These are phyloP conservation scores for Sphagnurus paluster DNA, from an alignment of 1,284 basidiomycete genomes.

Conservation along the genomic window DNA sequence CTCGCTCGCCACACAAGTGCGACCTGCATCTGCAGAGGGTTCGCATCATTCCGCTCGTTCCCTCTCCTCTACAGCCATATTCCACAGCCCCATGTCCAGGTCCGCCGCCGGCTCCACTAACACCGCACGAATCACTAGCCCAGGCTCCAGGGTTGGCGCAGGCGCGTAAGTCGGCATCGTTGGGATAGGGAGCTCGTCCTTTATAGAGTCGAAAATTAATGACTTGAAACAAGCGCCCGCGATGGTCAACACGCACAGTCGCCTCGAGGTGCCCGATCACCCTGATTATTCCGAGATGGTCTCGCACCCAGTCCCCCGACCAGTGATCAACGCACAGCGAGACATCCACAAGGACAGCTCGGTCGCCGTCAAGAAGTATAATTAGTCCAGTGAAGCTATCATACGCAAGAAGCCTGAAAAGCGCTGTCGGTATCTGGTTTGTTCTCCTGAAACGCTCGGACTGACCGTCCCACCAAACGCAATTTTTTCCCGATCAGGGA, in stretches of 20 bases:
- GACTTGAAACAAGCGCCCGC: slow-evolving; percentile 2
- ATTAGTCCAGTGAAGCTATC: slow-evolving; percentile 45
- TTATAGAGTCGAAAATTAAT: slow-evolving; percentile 17
- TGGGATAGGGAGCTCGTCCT: slow-evolving; percentile 38
- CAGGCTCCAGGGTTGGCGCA: slow-evolving; percentile 35
- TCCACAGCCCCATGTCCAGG: slow-evolving; percentile 49
- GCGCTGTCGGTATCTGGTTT: not conserved
- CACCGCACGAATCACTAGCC: slow-evolving; percentile 50
- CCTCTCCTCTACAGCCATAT: slow-evolving; percentile 34
- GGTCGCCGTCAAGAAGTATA: slow-evolving; percentile 45
- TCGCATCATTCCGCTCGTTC: slow-evolving; percentile 11
- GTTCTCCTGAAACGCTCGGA: slow-evolving; percentile 1
- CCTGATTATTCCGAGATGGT: slow-evolving; percentile 49
- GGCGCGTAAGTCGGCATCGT: slow-evolving; percentile 37
- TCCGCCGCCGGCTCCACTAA: slow-evolving; percentile 44
- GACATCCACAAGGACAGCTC: slow-evolving; percentile 53
- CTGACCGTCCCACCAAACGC: slow-evolving; percentile 48
- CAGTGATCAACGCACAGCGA: slow-evolving; percentile 46
- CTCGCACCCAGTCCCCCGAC: slow-evolving; percentile 46
- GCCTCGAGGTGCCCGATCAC: slow-evolving; percentile 57
- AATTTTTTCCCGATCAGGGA: slow-evolving; percentile 42
- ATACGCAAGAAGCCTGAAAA: slow-evolving; percentile 51
- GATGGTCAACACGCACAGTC: slow-evolving; percentile 33
- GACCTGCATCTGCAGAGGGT: not conserved
- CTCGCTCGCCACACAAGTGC: not conserved